Evolutionary conservation across 208 protist species (phyloP).

Genomic region (Novymonas esmeraldas): DNA sequence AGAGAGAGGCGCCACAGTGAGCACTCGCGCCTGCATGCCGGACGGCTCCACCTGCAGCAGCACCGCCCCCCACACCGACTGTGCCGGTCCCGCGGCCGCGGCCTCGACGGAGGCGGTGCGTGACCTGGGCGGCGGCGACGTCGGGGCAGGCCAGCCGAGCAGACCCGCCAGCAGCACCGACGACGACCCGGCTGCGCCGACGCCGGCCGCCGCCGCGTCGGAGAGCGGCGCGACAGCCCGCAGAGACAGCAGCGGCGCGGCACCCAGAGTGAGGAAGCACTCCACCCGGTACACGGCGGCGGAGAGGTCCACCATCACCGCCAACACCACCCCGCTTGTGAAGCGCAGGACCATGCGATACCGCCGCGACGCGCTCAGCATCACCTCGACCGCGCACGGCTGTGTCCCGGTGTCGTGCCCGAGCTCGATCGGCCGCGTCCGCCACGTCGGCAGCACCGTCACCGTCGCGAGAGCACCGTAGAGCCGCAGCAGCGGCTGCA

Average conservation of each 20-base stretch:
- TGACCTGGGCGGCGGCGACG: conserved; percentile 7
- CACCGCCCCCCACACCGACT: conserved; percentile 29
- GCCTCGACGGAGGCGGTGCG: background rate
- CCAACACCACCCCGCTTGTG: conserved; percentile 51
- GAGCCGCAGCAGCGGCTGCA: conserved; percentile 54
- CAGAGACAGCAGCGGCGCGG: conserved; percentile 45
- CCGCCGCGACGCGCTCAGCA: conserved; percentile 43
- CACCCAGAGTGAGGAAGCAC: conserved; percentile 67
- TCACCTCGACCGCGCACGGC: conserved; percentile 44
- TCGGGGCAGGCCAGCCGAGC: conserved; percentile 20
- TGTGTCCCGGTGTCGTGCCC: conserved; percentile 51
- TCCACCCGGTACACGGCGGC: conserved; percentile 54
- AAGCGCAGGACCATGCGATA: conserved; percentile 77
- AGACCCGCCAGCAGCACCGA: conserved; percentile 50
- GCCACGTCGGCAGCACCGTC: conserved; percentile 64
- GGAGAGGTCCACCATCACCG: conserved; percentile 72
- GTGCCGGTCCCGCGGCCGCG: background rate
- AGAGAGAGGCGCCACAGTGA: conserved; percentile 29
- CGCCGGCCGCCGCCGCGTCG: conserved; percentile 1
- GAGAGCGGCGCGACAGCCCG: conserved; percentile 27
- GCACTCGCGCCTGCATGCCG: conserved; percentile 31
- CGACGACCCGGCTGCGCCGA: conserved; percentile 5
- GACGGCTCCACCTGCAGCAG: conserved; percentile 31
- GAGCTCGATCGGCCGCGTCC: conserved; percentile 56
- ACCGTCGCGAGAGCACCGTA: conserved; percentile 54